Percentiles rank a stretch among this genome's conserved stretches.
phyloP scores from a whole-genome alignment of 106 monocot genomes.

The Allium fistulosum region DNA sequence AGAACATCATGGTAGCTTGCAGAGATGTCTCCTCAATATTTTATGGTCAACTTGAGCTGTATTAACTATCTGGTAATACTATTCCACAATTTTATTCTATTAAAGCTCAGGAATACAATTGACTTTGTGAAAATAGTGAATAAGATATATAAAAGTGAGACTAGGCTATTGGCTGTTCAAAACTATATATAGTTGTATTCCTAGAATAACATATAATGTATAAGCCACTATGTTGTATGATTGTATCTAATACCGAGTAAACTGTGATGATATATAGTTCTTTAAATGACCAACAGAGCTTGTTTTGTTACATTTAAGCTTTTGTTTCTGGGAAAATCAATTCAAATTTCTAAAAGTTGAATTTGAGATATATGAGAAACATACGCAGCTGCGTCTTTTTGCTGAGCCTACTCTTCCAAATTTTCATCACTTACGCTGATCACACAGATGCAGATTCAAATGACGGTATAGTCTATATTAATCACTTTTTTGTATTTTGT shows the following conservation, averaged over 20 bases:
- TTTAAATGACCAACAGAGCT: neutral
- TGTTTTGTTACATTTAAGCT: neutral
- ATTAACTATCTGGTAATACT: neutral
- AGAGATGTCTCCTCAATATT: neutral
- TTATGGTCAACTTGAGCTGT: neutral
- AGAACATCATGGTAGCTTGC: neutral
- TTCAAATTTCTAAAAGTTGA: neutral
- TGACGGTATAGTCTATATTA: slow-evolving; percentile 1
- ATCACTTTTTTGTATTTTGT: neutral
- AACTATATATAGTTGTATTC: neutral
- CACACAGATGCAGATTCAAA: neutral
- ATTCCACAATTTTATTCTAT: neutral
- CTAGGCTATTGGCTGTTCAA: neutral
- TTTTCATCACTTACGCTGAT: neutral
- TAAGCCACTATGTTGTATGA: neutral
- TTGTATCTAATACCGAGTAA: neutral
- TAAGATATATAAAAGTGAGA: neutral
- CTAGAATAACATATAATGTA: neutral
- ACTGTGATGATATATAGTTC: too few species aligned
- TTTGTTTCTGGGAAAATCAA: neutral
- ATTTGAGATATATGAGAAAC: neutral
- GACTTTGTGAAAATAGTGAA: neutral
- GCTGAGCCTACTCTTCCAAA: slow-evolving; percentile 5
- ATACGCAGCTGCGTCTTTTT: neutral
- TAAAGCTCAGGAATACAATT: slow-evolving; percentile 5